Base-by-base conservation (phyloP, 352 stramenopile genomes). In the Detonula confervacea region DNA sequence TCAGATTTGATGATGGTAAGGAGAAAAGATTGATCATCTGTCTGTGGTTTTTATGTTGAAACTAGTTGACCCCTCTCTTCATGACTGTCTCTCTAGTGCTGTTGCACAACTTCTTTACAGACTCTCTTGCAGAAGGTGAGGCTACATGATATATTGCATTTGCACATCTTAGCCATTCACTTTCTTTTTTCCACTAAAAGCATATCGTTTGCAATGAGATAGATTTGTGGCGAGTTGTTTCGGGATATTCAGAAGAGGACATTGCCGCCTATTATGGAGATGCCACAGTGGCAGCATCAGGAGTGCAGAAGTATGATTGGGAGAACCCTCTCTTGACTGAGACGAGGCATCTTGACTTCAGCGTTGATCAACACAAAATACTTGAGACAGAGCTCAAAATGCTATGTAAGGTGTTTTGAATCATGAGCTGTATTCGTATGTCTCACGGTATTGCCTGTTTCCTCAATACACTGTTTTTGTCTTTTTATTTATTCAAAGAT, bases 361-460 rank as follows among this genome's bases (percentile, higher is more conserved):
- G 63, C 18, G 2, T 8, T 3, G 74, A 87, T 1, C 22, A 65
- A 46, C 81, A 86, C 44, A 86, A 84, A 33, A 81, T 87, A 27
- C 70, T 89, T 11, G 82, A 87, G 73, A 80, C 61, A 14, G 83
- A 89, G 60, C 51, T 89, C 1, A 89, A 89, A 52, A 73, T 80
- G 56, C 54, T 89, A 6, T 87, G 65, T 74, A 33, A 74, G n/a
- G n/a, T n/a, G n/a, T n/a, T n/a, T n/a, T n/a, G n/a, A n/a, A n/a
- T n/a, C n/a, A n/a, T n/a, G n/a, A n/a, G n/a, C n/a, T n/a, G n/a
- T n/a, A n/a, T n/a, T n/a, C n/a, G n/a, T n/a, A n/a, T n/a, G n/a
- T n/a, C n/a, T n/a, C n/a, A n/a, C n/a, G n/a, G n/a, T n/a, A n/a
- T n/a, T n/a, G n/a, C n/a, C n/a, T 42, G 12, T 42, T 42, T 42